Base-by-base conservation (phyloP, 768 basidiomycete genomes). In the Boletus rubroflammeus region DNA sequence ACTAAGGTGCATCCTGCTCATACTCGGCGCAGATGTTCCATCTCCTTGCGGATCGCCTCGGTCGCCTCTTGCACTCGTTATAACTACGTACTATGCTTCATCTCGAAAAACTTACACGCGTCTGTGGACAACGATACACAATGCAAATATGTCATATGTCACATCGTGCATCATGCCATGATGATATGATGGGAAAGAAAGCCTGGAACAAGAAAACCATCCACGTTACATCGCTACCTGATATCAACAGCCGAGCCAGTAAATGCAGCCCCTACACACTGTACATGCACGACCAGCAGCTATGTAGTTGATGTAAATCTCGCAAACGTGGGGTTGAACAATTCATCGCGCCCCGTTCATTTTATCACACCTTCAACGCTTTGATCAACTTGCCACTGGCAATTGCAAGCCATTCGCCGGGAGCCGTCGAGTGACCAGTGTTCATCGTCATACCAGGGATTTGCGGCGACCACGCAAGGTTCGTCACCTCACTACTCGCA, bases 331-430 rank as follows among this genome's bases (percentile, higher is more conserved):
- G 40, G 32, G 8, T 25, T 36, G 17, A 63, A 49, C 35, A 19
- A 13, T 31, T 38, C 21, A 48, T 14, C 44, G 17, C 34, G 8
- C 41, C 29, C 26, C 13, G 14, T 48, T 23, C n/a, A 19, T 34
- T 42, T 38, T 17, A 25, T 75, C 80, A 91, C 57, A 92, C 87
- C 73, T 90, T 91, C 66, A 93, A 68, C 32, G 87, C 84, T 70
- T 88, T 88, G 62, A 95, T 84, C 17, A 80, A 79, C 73, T 86
- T 92, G 28, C 93, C 93, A 59, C 83, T 85, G 40, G 88, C 84
- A 65, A 93, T 80, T 23, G 88, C 91, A 19, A 95, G 73, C 91
- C 92, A 95, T 69, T 94, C 93, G 21, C 90, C 90, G 0, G 86
- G 79, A 25, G 78, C 80, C 1, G 86, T 89, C 53, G 84, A 80